Conservation (phyloP, 1,284 basidiomycete genomes). For the Puccinia coronata region DNA sequence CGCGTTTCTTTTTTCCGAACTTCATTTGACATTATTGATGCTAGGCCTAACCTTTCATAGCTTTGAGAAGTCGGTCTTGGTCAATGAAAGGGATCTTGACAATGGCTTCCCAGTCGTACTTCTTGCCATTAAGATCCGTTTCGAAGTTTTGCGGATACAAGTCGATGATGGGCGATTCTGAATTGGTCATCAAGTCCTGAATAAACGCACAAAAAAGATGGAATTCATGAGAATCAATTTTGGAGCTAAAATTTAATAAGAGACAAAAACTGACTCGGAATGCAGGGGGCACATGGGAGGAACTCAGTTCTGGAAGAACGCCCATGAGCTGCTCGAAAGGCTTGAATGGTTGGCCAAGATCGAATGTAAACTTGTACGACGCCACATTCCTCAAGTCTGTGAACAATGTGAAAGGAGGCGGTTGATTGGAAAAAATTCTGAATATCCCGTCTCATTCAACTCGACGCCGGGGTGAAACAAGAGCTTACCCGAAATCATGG, state of each 20-base stretch:
- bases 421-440: neutral
- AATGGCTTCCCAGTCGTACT: slow-evolving; percentile 96
- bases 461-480: no score
- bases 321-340: slow-evolving; percentile 99
- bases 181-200: slow-evolving; percentile 89
- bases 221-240: neutral
- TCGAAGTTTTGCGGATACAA: slow-evolving; percentile 93
- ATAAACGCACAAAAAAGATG: slow-evolving; percentile 58
- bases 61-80: slow-evolving; percentile 72
- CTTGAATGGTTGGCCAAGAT: slow-evolving; percentile 83
- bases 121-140: slow-evolving; percentile 95
- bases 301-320: slow-evolving; percentile 86
- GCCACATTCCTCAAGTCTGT: slow-evolving; percentile 73
- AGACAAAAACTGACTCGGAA: slow-evolving; percentile 61
- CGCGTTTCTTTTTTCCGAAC: no score
- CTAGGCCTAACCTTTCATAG: slow-evolving; percentile 72
- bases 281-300: slow-evolving; percentile 79
- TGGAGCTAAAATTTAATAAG: neutral
- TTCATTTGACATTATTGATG: no score
- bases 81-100: slow-evolving; percentile 99
- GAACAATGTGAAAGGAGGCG: neutral
- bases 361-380: slow-evolving; percentile 79
- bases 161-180: slow-evolving; percentile 83
- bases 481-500: slow-evolving; percentile 41
- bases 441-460: no score